phyloP scores from a whole-genome alignment of 73 alveolate species.

The Paramecium sonneborni region DNA sequence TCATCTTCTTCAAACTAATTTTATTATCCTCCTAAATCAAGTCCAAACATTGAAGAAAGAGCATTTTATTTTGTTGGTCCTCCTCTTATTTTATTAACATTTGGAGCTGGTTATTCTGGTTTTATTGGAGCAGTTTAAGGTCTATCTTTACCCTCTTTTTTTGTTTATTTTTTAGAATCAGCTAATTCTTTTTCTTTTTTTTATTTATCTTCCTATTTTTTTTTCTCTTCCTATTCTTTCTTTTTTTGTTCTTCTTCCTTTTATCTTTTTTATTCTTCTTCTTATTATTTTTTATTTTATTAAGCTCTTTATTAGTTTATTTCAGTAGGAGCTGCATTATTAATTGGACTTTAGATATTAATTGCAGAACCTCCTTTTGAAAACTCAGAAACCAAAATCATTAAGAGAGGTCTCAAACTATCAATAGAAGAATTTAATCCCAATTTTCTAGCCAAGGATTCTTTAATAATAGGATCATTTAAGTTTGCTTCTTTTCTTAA shows the following conservation, averaged over 20 bases:
- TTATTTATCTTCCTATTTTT: not conserved
- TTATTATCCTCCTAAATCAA: conserved; percentile 25
- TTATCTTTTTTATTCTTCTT: conserved; percentile 12
- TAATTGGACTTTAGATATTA: not conserved
- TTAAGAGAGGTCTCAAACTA: conserved; percentile 17
- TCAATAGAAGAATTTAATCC: conserved; percentile 11
- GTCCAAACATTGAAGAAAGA: conserved; percentile 33
- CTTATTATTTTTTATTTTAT: conserved; percentile 56
- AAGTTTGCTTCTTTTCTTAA: conserved; percentile 51
- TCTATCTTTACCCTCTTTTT: not conserved
- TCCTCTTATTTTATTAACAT: conserved; percentile 59
- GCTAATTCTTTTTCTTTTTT: not conserved
- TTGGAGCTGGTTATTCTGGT: conserved; percentile 43
- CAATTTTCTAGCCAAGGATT: not conserved
- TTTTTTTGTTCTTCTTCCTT: not conserved
- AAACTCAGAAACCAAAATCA: conserved; percentile 18
- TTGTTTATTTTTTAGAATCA: not conserved
- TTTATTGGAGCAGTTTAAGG: conserved; percentile 56
- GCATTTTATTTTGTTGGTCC: not conserved
- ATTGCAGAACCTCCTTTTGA: not conserved
- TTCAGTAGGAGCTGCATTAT: not conserved
- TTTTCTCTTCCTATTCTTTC: not conserved
- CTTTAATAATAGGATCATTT: not conserved
- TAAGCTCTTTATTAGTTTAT: not conserved
- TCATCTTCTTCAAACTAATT: conserved; percentile 33